Evolutionary conservation across 1,284 basidiomycete species (phyloP).

Genomic region (Termitomyces sp.): DNA sequence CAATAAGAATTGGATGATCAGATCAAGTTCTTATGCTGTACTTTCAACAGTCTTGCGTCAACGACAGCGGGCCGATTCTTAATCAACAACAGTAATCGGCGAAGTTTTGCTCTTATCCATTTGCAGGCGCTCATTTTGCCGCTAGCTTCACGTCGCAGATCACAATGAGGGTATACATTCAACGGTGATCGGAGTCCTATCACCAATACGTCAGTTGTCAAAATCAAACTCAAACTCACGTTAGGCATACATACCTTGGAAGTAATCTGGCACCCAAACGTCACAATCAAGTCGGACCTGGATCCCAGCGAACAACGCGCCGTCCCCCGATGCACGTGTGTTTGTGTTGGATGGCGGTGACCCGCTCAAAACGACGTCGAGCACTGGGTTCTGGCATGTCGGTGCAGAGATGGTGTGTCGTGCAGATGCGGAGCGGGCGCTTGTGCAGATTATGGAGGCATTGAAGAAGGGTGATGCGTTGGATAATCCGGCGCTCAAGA

Average conservation of each 20-base stretch:
- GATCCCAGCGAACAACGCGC: conserved; percentile 49
- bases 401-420: conserved; percentile 53
- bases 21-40: background rate
- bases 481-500: conserved; percentile 10
- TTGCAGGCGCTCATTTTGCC: background rate
- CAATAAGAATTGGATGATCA: background rate
- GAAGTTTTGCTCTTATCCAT: conserved; percentile 15
- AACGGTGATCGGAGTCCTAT: conserved; percentile 3
- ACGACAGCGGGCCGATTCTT: conserved; percentile 37
- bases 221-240: conserved; percentile 13
- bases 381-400: conserved; percentile 50
- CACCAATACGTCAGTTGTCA: conserved; percentile 3
- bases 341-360: conserved; percentile 62
- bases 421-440: conserved; percentile 50
- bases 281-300: conserved; percentile 55
- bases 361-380: conserved; percentile 44
- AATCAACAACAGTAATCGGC: conserved; percentile 30
- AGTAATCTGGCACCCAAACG: conserved; percentile 59
- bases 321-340: conserved; percentile 39
- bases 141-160: background rate
- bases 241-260: conserved; percentile 35
- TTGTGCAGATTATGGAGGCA: conserved; percentile 44
- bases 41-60: conserved; percentile 26
- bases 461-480: conserved; percentile 21
- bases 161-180: conserved; percentile 3